Evolutionary conservation across 805 yeast species (phyloP), one percentile per base, ranked within the genome.

Genomic region (Saturnispora gosingensis): DNA sequence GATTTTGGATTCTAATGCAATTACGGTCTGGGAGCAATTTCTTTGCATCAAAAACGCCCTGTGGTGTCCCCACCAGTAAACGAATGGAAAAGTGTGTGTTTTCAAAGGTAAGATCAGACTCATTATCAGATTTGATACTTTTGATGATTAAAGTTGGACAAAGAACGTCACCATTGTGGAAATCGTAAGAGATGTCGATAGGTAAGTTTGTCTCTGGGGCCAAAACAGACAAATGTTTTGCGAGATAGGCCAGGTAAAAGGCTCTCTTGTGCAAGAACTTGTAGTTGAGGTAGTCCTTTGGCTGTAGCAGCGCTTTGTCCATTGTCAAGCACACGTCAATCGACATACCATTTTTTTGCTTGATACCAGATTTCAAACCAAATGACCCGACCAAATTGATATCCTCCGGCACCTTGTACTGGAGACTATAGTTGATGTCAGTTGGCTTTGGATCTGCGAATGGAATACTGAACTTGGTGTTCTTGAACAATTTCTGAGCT

Each of bases 381-480:
- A 88, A 91, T 6, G 96, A 82, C 1, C 99, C 98, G 8, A 88
- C 84, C 39, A 93, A 74, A 8, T 89, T 80, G 13, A 91, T 80
- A 57, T 80, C 82, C 51, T 76, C 77, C 0, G 98, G 99, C 15
- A 81, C 72, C 45, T 69, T 66, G 64, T 79, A 90, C 22, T 80
- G 75, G 58, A 91, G 83, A 56, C 78, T 79, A 67, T 86, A 88
- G 60, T 86, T 83, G 45, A 83, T 74, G 18, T 66, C 55, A 7
- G 76, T 67, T 34, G 97, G 97, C 63, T 83, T 85, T 16, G 97
- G 97, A 63, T 90, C 96, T 11, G 93, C 87, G 67, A 85, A 91
- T 34, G 98, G 97, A 9, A 85, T 76, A 43, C 73, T 74, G 57
- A 78, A 75, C 34, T 56, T 60, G 4, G 62, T 57, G 27, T 73